Evolutionary conservation across 225 moss, liverwort and hornwort species (phyloP).

Genomic region (Asterella californica): DNA sequence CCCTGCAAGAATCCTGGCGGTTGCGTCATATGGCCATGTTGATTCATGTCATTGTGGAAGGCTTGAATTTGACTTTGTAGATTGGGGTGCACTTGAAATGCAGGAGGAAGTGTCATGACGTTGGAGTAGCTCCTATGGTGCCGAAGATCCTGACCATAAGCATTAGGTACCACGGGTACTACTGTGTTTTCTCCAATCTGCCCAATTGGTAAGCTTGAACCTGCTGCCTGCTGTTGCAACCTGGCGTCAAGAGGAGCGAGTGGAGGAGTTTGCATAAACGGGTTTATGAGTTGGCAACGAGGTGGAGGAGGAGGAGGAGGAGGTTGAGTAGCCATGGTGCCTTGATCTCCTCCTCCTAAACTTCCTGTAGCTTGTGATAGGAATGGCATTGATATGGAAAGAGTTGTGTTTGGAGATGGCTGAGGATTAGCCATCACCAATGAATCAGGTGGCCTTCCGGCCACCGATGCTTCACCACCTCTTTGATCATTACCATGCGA

Average conservation of each 20-base stretch:
- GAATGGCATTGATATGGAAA: conserved; percentile 32
- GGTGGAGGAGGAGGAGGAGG: conserved; percentile 19
- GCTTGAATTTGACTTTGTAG: conserved; percentile 42
- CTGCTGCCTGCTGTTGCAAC: conserved; percentile 24
- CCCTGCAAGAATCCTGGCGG: conserved; percentile 37
- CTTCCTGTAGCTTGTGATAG: conserved; percentile 1
- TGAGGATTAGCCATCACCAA: conserved; percentile 13
- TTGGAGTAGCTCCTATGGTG: conserved; percentile 28
- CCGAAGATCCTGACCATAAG: conserved; percentile 26
- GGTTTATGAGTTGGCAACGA: conserved; percentile 36
- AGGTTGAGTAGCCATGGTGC: not conserved
- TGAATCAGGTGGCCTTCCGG: conserved; percentile 26
- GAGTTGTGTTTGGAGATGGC: conserved; percentile 36
- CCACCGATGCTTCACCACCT: conserved; percentile 17
- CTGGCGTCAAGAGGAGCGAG: conserved; percentile 22
- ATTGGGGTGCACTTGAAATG: conserved; percentile 39
- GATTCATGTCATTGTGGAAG: conserved; percentile 40
- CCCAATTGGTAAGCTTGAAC: conserved; percentile 12
- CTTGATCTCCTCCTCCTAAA: conserved; percentile 19
- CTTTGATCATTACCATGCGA: conserved; percentile 30
- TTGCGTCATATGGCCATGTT: conserved; percentile 31
- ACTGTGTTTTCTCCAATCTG: too few relatives aligned
- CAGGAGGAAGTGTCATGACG: conserved; percentile 24
- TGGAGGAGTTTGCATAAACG: conserved; percentile 29
- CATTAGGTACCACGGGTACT: not conserved